These are phyloP conservation scores for Lenwebbia sp. DNA, from an alignment of 345 rosid species.

Conservation along the genomic window DNA sequence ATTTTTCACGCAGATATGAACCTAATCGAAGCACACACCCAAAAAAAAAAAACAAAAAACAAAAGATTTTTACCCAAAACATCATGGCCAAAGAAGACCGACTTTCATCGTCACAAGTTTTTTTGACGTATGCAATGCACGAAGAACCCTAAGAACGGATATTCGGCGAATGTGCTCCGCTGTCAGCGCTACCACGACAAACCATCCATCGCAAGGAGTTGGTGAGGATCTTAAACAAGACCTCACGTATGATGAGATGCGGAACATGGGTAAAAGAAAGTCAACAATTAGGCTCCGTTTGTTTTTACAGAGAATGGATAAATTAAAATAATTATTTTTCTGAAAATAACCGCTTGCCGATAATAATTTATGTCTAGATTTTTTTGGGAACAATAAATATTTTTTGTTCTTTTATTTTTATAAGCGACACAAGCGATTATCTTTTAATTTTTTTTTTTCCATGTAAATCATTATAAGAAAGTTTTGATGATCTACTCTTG, in stretches of 20 bases:
- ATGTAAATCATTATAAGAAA: neutral
- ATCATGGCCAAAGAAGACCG: neutral
- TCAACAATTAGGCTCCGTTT: neutral
- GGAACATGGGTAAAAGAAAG: neutral
- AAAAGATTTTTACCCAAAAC: neutral
- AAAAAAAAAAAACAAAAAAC: neutral
- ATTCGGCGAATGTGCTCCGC: neutral
- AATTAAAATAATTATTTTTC: neutral
- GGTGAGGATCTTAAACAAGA: neutral
- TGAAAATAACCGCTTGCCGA: accelerated
- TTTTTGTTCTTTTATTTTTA: neutral
- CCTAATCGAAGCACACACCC: neutral
- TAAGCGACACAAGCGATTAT: too few species aligned
- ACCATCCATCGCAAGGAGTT: neutral
- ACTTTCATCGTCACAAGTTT: neutral
- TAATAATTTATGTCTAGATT: neutral
- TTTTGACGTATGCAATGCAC: neutral
- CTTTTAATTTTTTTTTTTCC: neutral
- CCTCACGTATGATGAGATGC: neutral
- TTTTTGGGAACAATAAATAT: neutral
- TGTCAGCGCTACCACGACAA: neutral
- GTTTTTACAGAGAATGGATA: neutral
- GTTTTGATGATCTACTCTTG: neutral
- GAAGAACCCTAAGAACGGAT: neutral
- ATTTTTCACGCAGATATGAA: neutral